Evolutionary conservation across 441 rosid species (phyloP).

Genomic region (Viola pubescens): DNA sequence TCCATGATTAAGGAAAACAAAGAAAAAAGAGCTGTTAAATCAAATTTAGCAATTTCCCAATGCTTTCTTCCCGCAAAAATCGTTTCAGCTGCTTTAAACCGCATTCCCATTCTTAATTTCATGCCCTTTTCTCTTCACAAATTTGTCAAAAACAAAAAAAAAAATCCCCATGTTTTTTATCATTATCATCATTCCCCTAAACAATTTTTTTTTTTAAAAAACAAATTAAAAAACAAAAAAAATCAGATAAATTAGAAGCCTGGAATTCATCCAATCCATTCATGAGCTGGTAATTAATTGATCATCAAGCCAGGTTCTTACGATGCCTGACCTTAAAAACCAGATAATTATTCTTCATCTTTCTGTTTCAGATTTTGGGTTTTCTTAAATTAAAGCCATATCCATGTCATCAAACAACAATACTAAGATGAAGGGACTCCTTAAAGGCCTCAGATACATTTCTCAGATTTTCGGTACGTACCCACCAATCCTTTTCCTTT

Average conservation of each 20-base stretch:
- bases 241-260: neutral
- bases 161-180: neutral
- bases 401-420: slow-evolving; percentile 34
- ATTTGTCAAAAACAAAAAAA: slow-evolving; percentile 22
- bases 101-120: slow-evolving; percentile 16
- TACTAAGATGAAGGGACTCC: slow-evolving; percentile 69
- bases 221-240: neutral
- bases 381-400: neutral
- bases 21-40: too few species aligned
- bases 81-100: slow-evolving; percentile 30
- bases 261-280: neutral
- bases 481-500: neutral
- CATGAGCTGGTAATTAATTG: too few species aligned
- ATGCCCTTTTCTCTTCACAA: slow-evolving; percentile 21
- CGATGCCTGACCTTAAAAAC: too few species aligned
- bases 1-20: too few species aligned
- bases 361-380: slow-evolving; percentile 22
- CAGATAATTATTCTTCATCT: neutral
- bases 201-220: neutral
- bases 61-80: slow-evolving; percentile 8
- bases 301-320: too few species aligned
- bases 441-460: slow-evolving; percentile 72
- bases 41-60: slow-evolving; percentile 15
- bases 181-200: neutral
- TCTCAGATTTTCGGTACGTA: slow-evolving; percentile 75